phyloP scores from a whole-genome alignment of 768 basidiomycete genomes.

The Pulveroboletus frians region DNA sequence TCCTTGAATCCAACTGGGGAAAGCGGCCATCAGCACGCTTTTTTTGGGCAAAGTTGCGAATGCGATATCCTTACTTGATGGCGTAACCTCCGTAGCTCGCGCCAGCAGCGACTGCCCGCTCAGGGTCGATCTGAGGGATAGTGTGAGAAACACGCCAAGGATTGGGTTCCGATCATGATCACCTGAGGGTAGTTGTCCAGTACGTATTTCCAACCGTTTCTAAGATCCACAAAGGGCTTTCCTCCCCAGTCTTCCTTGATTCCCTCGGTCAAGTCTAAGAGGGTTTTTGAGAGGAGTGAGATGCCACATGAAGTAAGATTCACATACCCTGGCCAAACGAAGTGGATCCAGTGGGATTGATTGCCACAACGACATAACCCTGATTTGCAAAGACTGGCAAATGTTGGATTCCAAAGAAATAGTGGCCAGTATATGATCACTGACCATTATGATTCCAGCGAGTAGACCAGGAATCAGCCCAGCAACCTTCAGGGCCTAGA shows the following conservation, averaged over 20 bases:
- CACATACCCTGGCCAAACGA: constrained; percentile 78
- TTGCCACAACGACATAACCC: constrained; percentile 81
- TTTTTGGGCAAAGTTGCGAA: background rate
- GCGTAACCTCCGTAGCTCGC: constrained; percentile 87
- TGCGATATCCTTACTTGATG: constrained; percentile 71
- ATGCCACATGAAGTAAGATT: background rate
- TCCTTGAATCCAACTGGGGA: constrained; percentile 84
- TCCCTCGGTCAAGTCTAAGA: constrained; percentile 69
- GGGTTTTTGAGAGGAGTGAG: background rate
- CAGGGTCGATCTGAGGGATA: constrained; percentile 52
- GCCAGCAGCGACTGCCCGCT: constrained; percentile 72
- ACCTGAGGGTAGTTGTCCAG: constrained; percentile 69
- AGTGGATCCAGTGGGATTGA: constrained; percentile 94
- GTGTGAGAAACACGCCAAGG: background rate
- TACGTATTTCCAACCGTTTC: constrained; percentile 67
- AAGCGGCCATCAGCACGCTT: constrained; percentile 1
- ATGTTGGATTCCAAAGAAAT: background rate
- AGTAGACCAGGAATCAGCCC: constrained; percentile 89
- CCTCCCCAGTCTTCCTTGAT: constrained; percentile 83
- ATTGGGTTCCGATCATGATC: background rate
- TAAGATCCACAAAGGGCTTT: constrained; percentile 76
- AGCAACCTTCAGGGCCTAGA: constrained; percentile 72
- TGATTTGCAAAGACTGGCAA: constrained; percentile 72
- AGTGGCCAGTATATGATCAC: background rate
- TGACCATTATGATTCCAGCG: constrained; percentile 87